Conservation (phyloP, 306 rosid species). For the Castanea sativa region DNA sequence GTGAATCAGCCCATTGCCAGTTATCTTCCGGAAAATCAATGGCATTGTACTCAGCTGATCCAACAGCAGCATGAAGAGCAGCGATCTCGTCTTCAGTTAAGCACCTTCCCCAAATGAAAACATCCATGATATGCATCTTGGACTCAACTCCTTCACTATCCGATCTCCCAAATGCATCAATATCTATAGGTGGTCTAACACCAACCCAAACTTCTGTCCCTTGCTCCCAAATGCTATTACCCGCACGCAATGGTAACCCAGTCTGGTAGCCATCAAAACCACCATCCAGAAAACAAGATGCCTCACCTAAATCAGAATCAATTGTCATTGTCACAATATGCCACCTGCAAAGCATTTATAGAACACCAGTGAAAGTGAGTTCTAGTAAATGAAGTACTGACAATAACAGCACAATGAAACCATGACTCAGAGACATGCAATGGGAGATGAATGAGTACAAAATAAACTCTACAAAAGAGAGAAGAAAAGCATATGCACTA, state of each 20-base stretch:
- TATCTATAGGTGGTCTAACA: conserved; percentile 87
- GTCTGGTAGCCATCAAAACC: conserved; percentile 94
- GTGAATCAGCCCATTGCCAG: conserved; percentile 98
- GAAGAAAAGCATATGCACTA: neutral
- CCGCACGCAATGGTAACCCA: conserved; percentile 75
- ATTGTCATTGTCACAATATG: conserved; percentile 95
- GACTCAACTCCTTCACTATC: conserved; percentile 99
- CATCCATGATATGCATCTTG: conserved; percentile 99
- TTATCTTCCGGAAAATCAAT: conserved; percentile 84
- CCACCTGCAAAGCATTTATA: conserved; percentile 73
- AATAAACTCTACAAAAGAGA: neutral
- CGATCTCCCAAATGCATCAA: conserved; percentile 97
- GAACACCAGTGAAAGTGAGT: conserved; percentile 13
- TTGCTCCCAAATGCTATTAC: conserved; percentile 83
- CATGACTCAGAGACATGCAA: conserved; percentile 1
- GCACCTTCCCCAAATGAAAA: conserved; percentile 95
- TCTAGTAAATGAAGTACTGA: neutral
- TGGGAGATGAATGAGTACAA: neutral
- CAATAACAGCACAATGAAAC: neutral
- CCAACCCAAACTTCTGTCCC: conserved; percentile 97
- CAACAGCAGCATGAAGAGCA: conserved; percentile 70
- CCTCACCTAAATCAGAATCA: conserved; percentile 93
- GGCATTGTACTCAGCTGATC: conserved; percentile 67
- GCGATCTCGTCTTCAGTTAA: conserved; percentile 96
- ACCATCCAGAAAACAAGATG: conserved; percentile 92